Evolutionary conservation across 2,329 filamentous ascomycete genomes (phyloP).

Genomic region (Phaeomoniella chlamydospora): DNA sequence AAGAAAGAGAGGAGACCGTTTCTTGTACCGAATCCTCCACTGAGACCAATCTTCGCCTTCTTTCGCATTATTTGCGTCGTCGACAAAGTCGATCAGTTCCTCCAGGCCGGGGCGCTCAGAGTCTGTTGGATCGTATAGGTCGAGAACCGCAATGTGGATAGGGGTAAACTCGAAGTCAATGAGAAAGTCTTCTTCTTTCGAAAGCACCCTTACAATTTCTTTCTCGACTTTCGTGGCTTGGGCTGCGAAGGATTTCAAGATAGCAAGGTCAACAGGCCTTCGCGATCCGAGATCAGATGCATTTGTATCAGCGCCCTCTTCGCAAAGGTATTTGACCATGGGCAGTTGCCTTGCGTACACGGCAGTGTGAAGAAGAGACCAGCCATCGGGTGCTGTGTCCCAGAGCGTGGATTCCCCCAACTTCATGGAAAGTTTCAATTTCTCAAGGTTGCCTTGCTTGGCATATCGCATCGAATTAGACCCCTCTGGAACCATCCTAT

Average conservation of each 20-base stretch:
- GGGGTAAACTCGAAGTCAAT: constrained; percentile 8
- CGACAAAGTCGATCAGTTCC: constrained; percentile 7
- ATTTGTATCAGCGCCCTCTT: constrained; percentile 7
- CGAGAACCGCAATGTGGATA: constrained; percentile 8
- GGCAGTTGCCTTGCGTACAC: constrained; percentile 8
- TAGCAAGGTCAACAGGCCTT: constrained; percentile 7
- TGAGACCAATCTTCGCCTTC: constrained; percentile 7
- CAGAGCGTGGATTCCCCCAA: constrained; percentile 7
- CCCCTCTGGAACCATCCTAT: constrained; percentile 8
- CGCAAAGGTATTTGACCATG: constrained; percentile 7
- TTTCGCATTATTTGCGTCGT: constrained; percentile 7
- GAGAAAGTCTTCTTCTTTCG: constrained; percentile 8
- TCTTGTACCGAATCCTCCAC: constrained; percentile 7
- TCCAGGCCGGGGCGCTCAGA: constrained; percentile 7
- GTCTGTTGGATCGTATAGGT: constrained; percentile 7
- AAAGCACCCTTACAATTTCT: constrained; percentile 8
- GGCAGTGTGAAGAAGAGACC: constrained; percentile 9
- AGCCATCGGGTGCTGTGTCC: constrained; percentile 9
- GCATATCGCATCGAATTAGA: constrained; percentile 8
- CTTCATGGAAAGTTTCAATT: constrained; percentile 5
- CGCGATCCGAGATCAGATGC: constrained; percentile 6
- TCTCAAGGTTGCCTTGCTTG: constrained; percentile 9
- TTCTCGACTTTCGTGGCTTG: constrained; percentile 5
- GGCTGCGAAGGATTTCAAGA: constrained; percentile 5
- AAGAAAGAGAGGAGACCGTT: constrained; percentile 6